Evolutionary conservation across 352 stramenopile genomes (phyloP), one percentile per base, ranked within the genome.

Genomic region (Pythium dissimile): DNA sequence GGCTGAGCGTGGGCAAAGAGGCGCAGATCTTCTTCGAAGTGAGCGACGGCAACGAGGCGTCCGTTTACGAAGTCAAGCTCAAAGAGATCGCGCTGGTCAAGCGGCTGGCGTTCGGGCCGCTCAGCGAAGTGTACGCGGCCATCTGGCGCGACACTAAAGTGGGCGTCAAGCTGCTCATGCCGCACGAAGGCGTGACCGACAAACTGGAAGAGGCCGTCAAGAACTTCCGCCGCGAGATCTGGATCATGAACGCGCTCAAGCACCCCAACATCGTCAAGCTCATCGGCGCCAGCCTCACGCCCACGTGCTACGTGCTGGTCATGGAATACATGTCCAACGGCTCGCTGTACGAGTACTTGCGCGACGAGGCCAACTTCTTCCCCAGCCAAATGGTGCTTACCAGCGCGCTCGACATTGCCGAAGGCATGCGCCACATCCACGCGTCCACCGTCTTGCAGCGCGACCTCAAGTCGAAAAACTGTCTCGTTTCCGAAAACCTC

Each of bases 311-410:
- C 55, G 82, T 92, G 21, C 73, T 92, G 24, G 76, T 92, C 23
- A 92, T 92, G 82, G 82, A 92, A 62, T 92, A 92, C 64, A 92
- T 92, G 82, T 64, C 82, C 21, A 92, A 92, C 52, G 82, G 82
- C 30, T 89, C 80, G n/a, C 55, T 92, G 11, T 92, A 92, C 66
- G 82, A 92, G 15, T 92, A 90, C 45, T 35, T 92, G 20, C 75
- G 82, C 30, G 82, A 92, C 52, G 62, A 76, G 27, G 78, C 74
- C 31, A 92, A 90, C 47, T 89, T 92, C 28, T 78, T 90, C 45
- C 82, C 82, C 0, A 56, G 73, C 3, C 73, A 78, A 44, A 74
- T 92, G 57, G 57, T 90, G 5, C 59, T 83, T 31, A 88, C 69
- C 3, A 79, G 63, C 23, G 80, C 82, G 3, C 67, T 82, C 10